Evolutionary conservation across 495 filamentous ascomycete species (phyloP), one percentile per base, ranked within the genome.

Genomic region (Astrocystis sublimbata): DNA sequence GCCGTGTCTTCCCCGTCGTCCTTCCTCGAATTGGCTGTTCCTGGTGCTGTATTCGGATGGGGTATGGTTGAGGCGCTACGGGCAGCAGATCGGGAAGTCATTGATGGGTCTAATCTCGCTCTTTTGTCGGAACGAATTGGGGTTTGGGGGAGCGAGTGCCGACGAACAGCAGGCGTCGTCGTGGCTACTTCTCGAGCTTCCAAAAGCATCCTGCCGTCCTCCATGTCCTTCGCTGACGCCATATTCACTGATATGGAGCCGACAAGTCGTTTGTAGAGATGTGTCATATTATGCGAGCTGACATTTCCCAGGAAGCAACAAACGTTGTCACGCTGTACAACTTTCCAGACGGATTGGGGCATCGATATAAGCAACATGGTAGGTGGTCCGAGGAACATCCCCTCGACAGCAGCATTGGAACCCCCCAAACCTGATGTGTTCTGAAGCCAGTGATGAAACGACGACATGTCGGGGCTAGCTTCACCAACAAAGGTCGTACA

Each of bases 401-500:
- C 83, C 68, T 85, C 82, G 6, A 85, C 82, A 6, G 78, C 73
- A 46, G 84, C 79, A 50, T 81, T 81, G 6, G 80, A 78, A 21
- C 77, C 77, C n/a, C n/a, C n/a, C 9, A 77, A 72, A 1, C 75
- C 64, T 3, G 81, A 79, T 19, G 73, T 76, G 56, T 78, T 80
- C 40, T 80, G 76, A 10, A 85, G 74, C 82, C 83, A 84, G 47
- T 84, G 80, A 70, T 83, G 79, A 64, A 84, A 84, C 40, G 76
- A 83, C 26, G 77, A 75, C 81, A 85, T 84, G 41, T 84, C 83
- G 8, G 80, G 76, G 58, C 79, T 84, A 9, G 82, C 80, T 59
- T 85, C 81, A 40, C 81, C 81, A 30, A 83, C 78, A 63, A 84
- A 84, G 0, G 81, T 84, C 2, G 81, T 84, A 68, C 82, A 83